Evolutionary conservation across 495 filamentous ascomycete species (phyloP).

Genomic region (Cercophora scortea): DNA sequence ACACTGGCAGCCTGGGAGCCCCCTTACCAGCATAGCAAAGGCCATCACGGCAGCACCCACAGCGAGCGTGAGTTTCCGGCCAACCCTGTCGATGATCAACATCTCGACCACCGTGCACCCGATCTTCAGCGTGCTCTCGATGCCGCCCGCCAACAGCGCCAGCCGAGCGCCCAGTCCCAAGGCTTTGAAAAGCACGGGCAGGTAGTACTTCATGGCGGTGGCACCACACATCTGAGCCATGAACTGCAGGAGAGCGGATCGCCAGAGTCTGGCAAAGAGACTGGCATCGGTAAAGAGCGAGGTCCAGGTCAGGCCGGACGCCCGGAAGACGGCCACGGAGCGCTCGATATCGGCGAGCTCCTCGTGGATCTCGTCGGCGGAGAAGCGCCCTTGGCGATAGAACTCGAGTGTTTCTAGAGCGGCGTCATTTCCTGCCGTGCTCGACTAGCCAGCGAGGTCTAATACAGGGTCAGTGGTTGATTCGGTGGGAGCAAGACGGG

Average conservation of each 20-base stretch:
- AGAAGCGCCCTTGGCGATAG: conserved; percentile 36
- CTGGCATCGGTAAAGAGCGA: conserved; percentile 31
- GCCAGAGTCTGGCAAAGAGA: conserved; percentile 36
- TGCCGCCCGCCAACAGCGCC: conserved; percentile 40
- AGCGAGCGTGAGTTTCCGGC: conserved; percentile 35
- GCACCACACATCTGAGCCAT: conserved; percentile 49
- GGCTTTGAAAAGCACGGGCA: conserved; percentile 39
- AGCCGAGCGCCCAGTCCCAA: conserved; percentile 36
- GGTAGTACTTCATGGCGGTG: conserved; percentile 49
- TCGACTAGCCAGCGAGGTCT: conserved; percentile 45
- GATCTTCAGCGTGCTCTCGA: conserved; percentile 45
- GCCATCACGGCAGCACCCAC: conserved; percentile 39
- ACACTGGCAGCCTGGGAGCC: background rate
- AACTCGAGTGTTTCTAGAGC: conserved; percentile 32
- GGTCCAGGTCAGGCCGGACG: conserved; percentile 25
- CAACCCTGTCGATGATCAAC: conserved; percentile 40
- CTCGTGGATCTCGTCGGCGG: conserved; percentile 21
- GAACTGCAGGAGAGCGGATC: conserved; percentile 42
- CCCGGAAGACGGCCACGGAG: conserved; percentile 24
- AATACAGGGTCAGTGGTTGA: background rate
- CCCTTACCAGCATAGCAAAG: conserved; percentile 36
- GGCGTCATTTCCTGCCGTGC: conserved; percentile 25
- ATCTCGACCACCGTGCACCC: conserved; percentile 42
- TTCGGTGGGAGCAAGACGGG: too few relatives aligned
- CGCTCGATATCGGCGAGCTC: conserved; percentile 31